Evolutionary conservation across 768 basidiomycete genomes (phyloP), one percentile per base, ranked within the genome.

Genomic region (Hygrophorus russula): DNA sequence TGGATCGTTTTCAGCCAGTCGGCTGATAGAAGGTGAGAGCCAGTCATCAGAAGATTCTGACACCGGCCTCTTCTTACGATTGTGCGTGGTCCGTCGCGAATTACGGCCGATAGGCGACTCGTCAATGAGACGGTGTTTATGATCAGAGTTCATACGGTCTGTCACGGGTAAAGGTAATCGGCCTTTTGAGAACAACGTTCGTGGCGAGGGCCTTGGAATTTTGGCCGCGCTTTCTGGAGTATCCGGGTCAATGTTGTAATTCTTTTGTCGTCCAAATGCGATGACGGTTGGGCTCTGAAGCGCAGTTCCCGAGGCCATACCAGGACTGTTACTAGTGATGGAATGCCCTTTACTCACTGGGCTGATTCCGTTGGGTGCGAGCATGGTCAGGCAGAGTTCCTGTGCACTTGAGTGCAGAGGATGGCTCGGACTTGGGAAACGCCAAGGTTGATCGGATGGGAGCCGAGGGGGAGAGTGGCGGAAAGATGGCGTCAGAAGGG

Each of bases 401-500:
- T 76, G 73, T 12, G 74, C 69, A 31, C 61, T 69, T 13, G 76
- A 78, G 58, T 85, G 80, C 33, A 86, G 60, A 1, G 83, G 83
- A 53, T 88, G 82, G 45, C 80, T 83, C 9, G 83, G 82, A 52
- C 82, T 87, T 6, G 81, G 76, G 54, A 78, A 84, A 30, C 82
- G 76, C 85, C 85, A 88, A 2, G 85, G 85, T 47, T 86, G 84
- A 51, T 84, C 80, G 13, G 79, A 82, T 5, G 82, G 82, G 17
- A 80, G 73, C 8, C 76, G 80, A 0, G 79, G 73, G 13, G 82
- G 80, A 8, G 82, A 84, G 58, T 87, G 83, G 31, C 81, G 76
- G 58, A 87, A 87, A 3, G 82, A 73, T 0, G 85, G 85, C 0
- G 85, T 85, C 28, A 73, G 64, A 11, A 75, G 68, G 29, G 85